Percentiles rank a stretch among this genome's conserved stretches.
Evolutionary conservation across 2,329 filamentous ascomycete genomes (phyloP).

Genomic region (Aureobasidium sp.): DNA sequence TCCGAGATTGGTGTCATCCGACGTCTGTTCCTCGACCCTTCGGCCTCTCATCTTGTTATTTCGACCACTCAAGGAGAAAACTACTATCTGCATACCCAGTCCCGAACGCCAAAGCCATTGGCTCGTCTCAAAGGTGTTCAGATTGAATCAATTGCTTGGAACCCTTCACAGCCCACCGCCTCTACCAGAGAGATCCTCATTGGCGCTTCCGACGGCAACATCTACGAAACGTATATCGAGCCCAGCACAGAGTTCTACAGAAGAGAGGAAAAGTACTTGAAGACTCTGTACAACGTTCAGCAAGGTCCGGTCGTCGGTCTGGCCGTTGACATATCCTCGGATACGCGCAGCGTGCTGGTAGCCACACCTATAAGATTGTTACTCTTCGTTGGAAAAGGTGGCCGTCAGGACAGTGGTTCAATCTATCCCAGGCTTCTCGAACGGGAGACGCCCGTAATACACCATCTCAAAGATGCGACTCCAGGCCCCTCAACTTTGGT

Average conservation of each 20-base stretch:
- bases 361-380: slow-evolving; percentile 71
- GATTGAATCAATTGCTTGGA: slow-evolving; percentile 91
- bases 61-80: slow-evolving; percentile 90
- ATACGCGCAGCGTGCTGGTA: slow-evolving; percentile 70
- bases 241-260: slow-evolving; percentile 91
- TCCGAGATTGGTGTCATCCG: slow-evolving; percentile 88
- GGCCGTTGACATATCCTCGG: slow-evolving; percentile 71
- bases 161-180: slow-evolving; percentile 82
- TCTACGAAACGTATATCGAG: slow-evolving; percentile 94
- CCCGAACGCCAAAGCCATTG: slow-evolving; percentile 75
- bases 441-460: slow-evolving; percentile 67
- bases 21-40: slow-evolving; percentile 95
- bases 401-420: slow-evolving; percentile 64
- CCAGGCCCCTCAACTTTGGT: slow-evolving; percentile 58
- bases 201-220: slow-evolving; percentile 84
- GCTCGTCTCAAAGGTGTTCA: slow-evolving; percentile 76
- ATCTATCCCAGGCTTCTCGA: slow-evolving; percentile 88
- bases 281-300: slow-evolving; percentile 71
- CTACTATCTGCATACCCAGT: slow-evolving; percentile 95
- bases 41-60: slow-evolving; percentile 87
- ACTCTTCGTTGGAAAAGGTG: slow-evolving; percentile 73
- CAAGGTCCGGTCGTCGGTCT: slow-evolving; percentile 80
- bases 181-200: slow-evolving; percentile 91
- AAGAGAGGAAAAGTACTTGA: slow-evolving; percentile 88
- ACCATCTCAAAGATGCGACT: slow-evolving; percentile 58